Percentiles rank a stretch among this genome's conserved stretches.
Evolutionary conservation across 2,329 filamentous ascomycete genomes (phyloP).

Genomic region (Bipolaris bicolor): DNA sequence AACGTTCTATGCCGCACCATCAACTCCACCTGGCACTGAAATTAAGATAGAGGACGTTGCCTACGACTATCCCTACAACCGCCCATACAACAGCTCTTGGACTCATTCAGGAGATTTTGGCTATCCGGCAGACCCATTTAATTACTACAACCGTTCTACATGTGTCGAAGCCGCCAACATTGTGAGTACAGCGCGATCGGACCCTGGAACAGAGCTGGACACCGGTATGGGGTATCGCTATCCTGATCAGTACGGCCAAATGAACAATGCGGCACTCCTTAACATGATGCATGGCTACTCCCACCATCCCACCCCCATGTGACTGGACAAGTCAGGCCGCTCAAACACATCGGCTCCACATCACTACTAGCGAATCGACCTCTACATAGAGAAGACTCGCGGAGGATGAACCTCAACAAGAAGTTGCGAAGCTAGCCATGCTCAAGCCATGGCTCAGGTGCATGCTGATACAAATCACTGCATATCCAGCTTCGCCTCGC

Average conservation of each 20-base stretch:
- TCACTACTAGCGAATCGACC: not conserved
- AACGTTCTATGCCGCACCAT: constrained; percentile 29
- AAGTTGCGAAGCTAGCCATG: not conserved
- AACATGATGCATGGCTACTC: constrained; percentile 54
- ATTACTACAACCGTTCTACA: constrained; percentile 41
- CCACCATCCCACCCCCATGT: constrained; percentile 25
- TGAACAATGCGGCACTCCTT: constrained; percentile 53
- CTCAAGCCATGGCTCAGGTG: not conserved
- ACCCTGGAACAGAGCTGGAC: constrained; percentile 48
- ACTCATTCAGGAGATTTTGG: constrained; percentile 26
- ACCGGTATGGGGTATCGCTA: constrained; percentile 50
- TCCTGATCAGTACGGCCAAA: constrained; percentile 49
- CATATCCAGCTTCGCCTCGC: not conserved
- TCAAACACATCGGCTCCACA: not conserved
- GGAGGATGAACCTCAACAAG: not conserved
- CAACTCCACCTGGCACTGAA: constrained; percentile 27
- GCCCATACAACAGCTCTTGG: constrained; percentile 32
- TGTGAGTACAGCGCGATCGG: constrained; percentile 53
- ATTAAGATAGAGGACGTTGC: constrained; percentile 34
- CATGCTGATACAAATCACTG: not conserved
- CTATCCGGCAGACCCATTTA: constrained; percentile 20
- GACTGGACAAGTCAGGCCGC: constrained; percentile 1
- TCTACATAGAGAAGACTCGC: not conserved
- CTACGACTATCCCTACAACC: constrained; percentile 34
- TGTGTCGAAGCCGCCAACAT: constrained; percentile 54